Conservation (phyloP, 1,284 basidiomycete genomes). For the Afroboletus lepidellus region DNA sequence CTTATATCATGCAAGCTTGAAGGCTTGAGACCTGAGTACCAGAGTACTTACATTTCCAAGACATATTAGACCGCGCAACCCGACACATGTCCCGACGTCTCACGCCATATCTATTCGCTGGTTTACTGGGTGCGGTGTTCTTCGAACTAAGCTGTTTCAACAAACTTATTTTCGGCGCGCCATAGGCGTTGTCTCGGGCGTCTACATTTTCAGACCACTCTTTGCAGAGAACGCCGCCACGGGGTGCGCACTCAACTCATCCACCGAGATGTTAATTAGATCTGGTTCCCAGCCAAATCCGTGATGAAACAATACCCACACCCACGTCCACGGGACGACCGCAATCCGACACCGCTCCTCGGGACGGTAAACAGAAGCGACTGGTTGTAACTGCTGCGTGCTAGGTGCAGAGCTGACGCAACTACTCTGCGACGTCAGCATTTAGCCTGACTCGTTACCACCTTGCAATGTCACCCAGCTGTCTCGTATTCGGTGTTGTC, state of each 20-base stretch:
- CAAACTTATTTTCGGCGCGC: slow-evolving; percentile 6
- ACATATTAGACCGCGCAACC: slow-evolving; percentile 6
- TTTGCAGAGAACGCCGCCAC: slow-evolving; percentile 22
- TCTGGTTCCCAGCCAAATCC: slow-evolving; percentile 14
- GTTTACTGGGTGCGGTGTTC: slow-evolving; percentile 27
- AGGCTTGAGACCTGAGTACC: neutral
- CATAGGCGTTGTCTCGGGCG: slow-evolving; percentile 57
- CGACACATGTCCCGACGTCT: slow-evolving; percentile 32
- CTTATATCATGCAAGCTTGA: too few relatives aligned
- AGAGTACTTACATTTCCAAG: slow-evolving; percentile 26
- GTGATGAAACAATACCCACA: neutral
- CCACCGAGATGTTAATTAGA: neutral
- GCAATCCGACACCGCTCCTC: slow-evolving; percentile 4
- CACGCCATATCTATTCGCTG: slow-evolving; percentile 28
- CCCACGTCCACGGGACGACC: slow-evolving; percentile 6
- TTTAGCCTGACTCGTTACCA: neutral
- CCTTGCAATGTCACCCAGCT: neutral
- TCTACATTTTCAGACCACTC: slow-evolving; percentile 58
- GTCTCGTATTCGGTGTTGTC: slow-evolving; percentile 5
- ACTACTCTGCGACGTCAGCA: neutral
- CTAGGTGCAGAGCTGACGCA: neutral
- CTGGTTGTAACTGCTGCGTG: neutral
- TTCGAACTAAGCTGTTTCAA: neutral
- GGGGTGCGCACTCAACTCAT: slow-evolving; percentile 14
- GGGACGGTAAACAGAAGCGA: slow-evolving; percentile 12